A percentile compares a stretch with the other conserved stretches of the same genome.
phyloP scores from a whole-genome alignment of 352 stramenopile species.

The Pythium myriotylum region DNA sequence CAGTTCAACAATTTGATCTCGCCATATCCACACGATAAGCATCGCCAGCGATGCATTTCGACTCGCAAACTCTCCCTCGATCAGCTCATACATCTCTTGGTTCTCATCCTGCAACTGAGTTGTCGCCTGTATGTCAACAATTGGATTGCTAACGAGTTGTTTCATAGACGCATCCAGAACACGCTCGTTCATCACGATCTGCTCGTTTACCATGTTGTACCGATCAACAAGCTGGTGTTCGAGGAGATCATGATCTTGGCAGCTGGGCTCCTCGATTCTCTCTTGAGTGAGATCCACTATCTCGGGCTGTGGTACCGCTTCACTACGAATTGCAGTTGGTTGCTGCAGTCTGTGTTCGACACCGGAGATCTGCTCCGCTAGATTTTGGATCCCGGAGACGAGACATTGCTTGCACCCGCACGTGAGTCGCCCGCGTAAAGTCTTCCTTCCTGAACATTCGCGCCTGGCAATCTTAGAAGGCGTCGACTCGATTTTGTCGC shows the following conservation, averaged over 20 bases:
- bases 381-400: background rate
- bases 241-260: background rate
- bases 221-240: background rate
- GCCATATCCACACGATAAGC: background rate
- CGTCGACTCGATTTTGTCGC: background rate
- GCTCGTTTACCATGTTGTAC: background rate
- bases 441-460: background rate
- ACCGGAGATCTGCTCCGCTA: background rate
- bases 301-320: background rate
- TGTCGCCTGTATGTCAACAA: background rate
- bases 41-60: background rate
- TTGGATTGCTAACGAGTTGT: background rate
- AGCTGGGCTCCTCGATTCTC: background rate
- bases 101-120: background rate
- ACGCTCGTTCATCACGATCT: conserved; percentile 1
- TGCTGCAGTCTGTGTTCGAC: background rate
- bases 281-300: background rate
- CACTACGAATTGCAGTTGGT: background rate
- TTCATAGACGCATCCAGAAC: background rate
- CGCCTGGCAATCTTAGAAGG: background rate
- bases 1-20: background rate
- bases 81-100: background rate
- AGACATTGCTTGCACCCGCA: background rate
- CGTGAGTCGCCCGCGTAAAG: background rate
- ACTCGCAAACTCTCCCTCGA: background rate